phyloP scores from a whole-genome alignment of 2,329 filamentous ascomycete genomes.

The Hymenoscyphus repandus region DNA sequence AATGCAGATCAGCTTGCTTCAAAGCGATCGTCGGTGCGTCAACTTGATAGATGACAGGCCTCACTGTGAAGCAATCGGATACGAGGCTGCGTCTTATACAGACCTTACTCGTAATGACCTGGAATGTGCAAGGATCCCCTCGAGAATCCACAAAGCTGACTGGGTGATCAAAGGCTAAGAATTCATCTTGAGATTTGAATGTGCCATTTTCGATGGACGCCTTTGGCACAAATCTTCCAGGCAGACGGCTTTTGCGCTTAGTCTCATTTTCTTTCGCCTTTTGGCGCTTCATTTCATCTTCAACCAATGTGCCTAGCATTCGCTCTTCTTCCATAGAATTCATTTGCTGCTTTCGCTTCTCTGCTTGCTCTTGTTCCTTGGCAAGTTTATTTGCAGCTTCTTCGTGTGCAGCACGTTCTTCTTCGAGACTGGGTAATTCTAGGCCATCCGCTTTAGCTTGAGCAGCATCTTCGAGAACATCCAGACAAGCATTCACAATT shows the following conservation, averaged over 20 bases:
- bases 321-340: conserved; percentile 65
- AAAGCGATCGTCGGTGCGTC: conserved; percentile 60
- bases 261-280: conserved; percentile 59
- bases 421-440: conserved; percentile 78
- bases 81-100: conserved; percentile 60
- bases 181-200: conserved; percentile 32
- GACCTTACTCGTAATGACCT: conserved; percentile 64
- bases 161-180: conserved; percentile 61
- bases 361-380: conserved; percentile 41
- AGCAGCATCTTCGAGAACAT: conserved; percentile 81
- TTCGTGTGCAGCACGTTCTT: conserved; percentile 81
- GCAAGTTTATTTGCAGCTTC: conserved; percentile 60
- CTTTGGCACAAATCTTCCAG: conserved; percentile 22
- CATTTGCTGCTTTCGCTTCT: conserved; percentile 43
- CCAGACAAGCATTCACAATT: conserved; percentile 45
- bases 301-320: conserved; percentile 63
- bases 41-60: conserved; percentile 52
- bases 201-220: conserved; percentile 17
- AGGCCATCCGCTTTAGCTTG: conserved; percentile 68
- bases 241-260: conserved; percentile 52
- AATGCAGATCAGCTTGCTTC: conserved; percentile 62
- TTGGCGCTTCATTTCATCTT: conserved; percentile 66
- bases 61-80: conserved; percentile 66
- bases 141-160: conserved; percentile 58
- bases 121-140: conserved; percentile 62